Conservation (phyloP, 2,329 filamentous ascomycete species). For the Xylaria sp. region DNA sequence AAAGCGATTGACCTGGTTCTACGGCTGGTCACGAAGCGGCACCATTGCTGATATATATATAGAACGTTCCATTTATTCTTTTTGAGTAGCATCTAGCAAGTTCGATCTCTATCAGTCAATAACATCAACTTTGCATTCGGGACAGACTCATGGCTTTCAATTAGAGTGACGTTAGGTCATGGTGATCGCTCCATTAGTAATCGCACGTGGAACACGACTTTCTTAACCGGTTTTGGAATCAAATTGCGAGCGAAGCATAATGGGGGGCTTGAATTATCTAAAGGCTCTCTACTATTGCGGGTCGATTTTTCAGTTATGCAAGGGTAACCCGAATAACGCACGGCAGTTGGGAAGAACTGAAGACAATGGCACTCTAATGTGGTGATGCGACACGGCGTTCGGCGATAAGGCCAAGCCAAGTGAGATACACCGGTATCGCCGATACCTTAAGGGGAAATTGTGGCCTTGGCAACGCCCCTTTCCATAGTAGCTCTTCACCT, state of each 20-base stretch:
- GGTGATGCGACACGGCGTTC: not conserved
- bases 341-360: conserved; percentile 16
- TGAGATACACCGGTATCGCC: not conserved
- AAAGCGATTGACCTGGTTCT: not conserved
- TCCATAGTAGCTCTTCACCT: not conserved
- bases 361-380: not conserved
- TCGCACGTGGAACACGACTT: not conserved
- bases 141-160: not conserved
- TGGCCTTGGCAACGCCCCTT: not conserved
- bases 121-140: not conserved
- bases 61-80: not conserved
- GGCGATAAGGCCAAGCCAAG: conserved; percentile 10
- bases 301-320: not conserved
- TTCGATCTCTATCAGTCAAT: not conserved
- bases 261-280: conserved; percentile 1
- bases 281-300: not conserved
- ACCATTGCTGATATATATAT: conserved; percentile 7
- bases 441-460: not conserved
- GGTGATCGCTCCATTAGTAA: conserved; percentile 18
- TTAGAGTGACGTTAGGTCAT: not conserved
- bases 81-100: not conserved
- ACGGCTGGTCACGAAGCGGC: not conserved
- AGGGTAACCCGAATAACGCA: not conserved
- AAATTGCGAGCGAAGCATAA: conserved; percentile 23
- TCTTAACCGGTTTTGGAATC: conserved; percentile 28